phyloP scores from a whole-genome alignment of 352 stramenopile species.

The Pythium phragmiticola region DNA sequence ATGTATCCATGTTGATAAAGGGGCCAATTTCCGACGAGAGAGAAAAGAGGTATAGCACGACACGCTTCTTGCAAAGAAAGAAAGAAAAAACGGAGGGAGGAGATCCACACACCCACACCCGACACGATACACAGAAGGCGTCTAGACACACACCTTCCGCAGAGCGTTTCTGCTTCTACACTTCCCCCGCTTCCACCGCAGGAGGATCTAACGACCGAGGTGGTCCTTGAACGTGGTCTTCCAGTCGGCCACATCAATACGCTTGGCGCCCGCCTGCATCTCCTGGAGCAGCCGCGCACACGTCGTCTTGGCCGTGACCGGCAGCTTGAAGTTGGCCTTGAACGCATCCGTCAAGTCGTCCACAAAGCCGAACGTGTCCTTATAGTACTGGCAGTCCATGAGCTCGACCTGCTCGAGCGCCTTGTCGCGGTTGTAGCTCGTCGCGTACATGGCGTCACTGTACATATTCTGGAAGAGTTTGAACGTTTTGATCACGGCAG shows the following conservation, averaged over 20 bases:
- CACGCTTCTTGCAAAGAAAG: neutral
- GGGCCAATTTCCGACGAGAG: too few relatives aligned
- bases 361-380: slow-evolving; percentile 35
- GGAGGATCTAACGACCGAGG: neutral
- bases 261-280: slow-evolving; percentile 15
- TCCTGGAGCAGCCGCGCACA: slow-evolving; percentile 39
- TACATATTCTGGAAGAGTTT: slow-evolving; percentile 42
- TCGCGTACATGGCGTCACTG: slow-evolving; percentile 8
- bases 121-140: too few relatives aligned
- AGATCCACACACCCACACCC: neutral
- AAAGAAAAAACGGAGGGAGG: neutral
- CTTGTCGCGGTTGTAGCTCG: slow-evolving; percentile 13
- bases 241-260: slow-evolving; percentile 28
- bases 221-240: slow-evolving; percentile 17
- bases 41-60: neutral
- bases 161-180: neutral
- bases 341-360: slow-evolving; percentile 47
- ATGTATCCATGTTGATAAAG: too few relatives aligned
- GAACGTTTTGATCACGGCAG: slow-evolving; percentile 37
- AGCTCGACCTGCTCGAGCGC: slow-evolving; percentile 49
- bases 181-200: neutral
- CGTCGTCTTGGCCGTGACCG: slow-evolving; percentile 28
- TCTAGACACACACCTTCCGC: too few relatives aligned
- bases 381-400: slow-evolving; percentile 57
- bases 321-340: slow-evolving; percentile 33